Percentiles rank a stretch among this genome's conserved stretches.
These are phyloP conservation scores for Fusarium domesticum DNA, from an alignment of 2,329 filamentous ascomycete species.

Conservation along the genomic window DNA sequence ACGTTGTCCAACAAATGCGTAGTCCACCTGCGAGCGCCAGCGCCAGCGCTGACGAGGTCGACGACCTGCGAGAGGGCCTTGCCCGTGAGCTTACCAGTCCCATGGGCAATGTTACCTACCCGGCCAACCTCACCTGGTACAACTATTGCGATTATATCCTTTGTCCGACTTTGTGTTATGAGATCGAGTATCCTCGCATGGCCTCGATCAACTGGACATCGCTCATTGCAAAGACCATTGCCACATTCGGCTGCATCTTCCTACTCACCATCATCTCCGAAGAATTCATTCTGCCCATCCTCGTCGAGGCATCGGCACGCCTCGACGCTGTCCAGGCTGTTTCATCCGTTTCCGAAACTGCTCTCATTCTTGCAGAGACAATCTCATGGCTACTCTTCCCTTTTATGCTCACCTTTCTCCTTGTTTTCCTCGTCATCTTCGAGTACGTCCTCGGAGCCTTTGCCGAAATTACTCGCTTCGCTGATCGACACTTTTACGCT, in stretches of 20 bases:
- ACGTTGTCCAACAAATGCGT: neutral
- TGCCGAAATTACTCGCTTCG: slow-evolving; percentile 90
- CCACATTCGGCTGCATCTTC: slow-evolving; percentile 95
- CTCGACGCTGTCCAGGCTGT: slow-evolving; percentile 43
- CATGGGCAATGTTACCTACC: slow-evolving; percentile 85
- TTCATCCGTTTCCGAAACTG: slow-evolving; percentile 57
- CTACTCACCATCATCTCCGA: slow-evolving; percentile 87
- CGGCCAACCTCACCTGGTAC: slow-evolving; percentile 74
- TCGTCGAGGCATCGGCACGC: slow-evolving; percentile 64
- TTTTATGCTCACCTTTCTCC: slow-evolving; percentile 92
- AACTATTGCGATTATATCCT: slow-evolving; percentile 88
- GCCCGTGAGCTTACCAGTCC: slow-evolving; percentile 89
- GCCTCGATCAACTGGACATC: slow-evolving; percentile 72
- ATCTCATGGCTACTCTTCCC: slow-evolving; percentile 91
- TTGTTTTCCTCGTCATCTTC: slow-evolving; percentile 97
- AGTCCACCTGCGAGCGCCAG: slow-evolving; percentile 20
- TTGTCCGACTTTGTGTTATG: slow-evolving; percentile 95
- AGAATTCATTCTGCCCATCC: slow-evolving; percentile 90
- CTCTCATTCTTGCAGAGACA: slow-evolving; percentile 81
- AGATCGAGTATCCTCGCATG: slow-evolving; percentile 89
- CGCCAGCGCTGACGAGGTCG: slow-evolving; percentile 49
- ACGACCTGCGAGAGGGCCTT: slow-evolving; percentile 76
- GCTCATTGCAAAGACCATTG: slow-evolving; percentile 79
- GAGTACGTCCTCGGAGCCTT: slow-evolving; percentile 94
- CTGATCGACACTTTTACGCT: slow-evolving; percentile 88